Conservation (phyloP, 148 eudicot genomes). For the Chenopodium berlandieri region DNA sequence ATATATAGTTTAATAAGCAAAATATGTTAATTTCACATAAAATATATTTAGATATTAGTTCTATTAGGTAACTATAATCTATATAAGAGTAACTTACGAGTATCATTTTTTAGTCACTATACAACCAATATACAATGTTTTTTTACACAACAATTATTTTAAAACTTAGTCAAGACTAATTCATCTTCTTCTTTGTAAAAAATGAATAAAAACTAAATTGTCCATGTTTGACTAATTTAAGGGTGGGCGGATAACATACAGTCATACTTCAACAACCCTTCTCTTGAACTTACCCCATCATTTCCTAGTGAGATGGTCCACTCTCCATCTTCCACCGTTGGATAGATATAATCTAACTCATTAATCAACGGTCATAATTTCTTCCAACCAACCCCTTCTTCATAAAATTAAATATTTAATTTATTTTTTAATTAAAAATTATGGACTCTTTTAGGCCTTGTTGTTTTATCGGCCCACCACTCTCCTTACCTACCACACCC, state of each 20-base stretch:
- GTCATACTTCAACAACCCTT: slow-evolving; percentile 20
- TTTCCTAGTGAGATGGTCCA: slow-evolving; percentile 11
- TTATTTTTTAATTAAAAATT: not conserved
- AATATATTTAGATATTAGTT: too few relatives aligned
- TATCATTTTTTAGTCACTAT: too few relatives aligned
- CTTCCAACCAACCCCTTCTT: slow-evolving; percentile 31
- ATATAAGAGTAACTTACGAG: too few relatives aligned
- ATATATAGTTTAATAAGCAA: too few relatives aligned
- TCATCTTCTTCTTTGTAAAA: not conserved
- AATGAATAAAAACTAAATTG: not conserved
- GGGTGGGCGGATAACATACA: not conserved
- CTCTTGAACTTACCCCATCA: slow-evolving; percentile 18
- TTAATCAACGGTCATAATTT: slow-evolving; percentile 13
- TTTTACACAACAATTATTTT: too few relatives aligned
- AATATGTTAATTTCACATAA: too few relatives aligned
- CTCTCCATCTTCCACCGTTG: slow-evolving; percentile 3
- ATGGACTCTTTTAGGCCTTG: not conserved
- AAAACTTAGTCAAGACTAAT: not conserved
- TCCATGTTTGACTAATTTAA: slow-evolving; percentile 18
- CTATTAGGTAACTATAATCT: too few relatives aligned
- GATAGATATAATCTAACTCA: not conserved
- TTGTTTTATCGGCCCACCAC: slow-evolving; percentile 49
- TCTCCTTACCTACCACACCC: slow-evolving; percentile 48
- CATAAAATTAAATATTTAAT: not conserved
- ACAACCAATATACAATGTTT: too few relatives aligned